Conservation (phyloP, 495 filamentous ascomycete species). For the Astrothelium subdiscretum region DNA sequence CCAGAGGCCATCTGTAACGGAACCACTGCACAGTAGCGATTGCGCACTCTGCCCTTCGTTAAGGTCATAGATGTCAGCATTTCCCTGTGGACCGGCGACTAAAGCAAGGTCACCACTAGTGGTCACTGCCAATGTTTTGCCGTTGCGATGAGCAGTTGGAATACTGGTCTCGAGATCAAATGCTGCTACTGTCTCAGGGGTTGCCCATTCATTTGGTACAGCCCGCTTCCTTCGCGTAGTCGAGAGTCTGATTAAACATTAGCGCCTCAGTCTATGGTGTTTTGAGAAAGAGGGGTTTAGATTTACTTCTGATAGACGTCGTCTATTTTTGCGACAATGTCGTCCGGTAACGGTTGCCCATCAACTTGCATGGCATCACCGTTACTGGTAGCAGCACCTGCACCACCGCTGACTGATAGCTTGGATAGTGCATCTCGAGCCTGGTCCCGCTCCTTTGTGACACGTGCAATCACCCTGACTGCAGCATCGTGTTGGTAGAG, state of each 20-base stretch:
- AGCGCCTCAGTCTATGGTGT: constrained; percentile 3
- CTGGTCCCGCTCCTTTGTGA: constrained; percentile 84
- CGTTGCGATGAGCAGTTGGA: constrained; percentile 51
- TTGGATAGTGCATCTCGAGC: constrained; percentile 84
- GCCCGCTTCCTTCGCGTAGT: constrained; percentile 78
- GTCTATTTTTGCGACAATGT: constrained; percentile 62
- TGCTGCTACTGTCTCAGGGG: constrained; percentile 55
- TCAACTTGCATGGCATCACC: constrained; percentile 92
- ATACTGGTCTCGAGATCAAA: constrained; percentile 51
- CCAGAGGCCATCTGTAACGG: constrained; percentile 73
- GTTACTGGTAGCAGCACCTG: constrained; percentile 34
- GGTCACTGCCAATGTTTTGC: constrained; percentile 56
- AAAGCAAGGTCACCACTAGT: constrained; percentile 56
- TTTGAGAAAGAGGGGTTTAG: too few relatives aligned
- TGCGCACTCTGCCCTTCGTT: constrained; percentile 56
- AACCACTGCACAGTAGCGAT: constrained; percentile 51
- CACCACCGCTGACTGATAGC: constrained; percentile 50
- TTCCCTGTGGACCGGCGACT: constrained; percentile 65
- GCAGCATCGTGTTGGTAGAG: constrained; percentile 96
- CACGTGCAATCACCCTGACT: constrained; percentile 77
- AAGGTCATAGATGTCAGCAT: constrained; percentile 68
- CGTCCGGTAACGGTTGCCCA: constrained; percentile 55
- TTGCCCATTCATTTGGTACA: constrained; percentile 75
- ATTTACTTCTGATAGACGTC: constrained; percentile 66
- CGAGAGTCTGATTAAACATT: constrained; percentile 50